These are phyloP conservation scores for Lentinula aciculospora DNA, from an alignment of 768 basidiomycete species.

Conservation along the genomic window DNA sequence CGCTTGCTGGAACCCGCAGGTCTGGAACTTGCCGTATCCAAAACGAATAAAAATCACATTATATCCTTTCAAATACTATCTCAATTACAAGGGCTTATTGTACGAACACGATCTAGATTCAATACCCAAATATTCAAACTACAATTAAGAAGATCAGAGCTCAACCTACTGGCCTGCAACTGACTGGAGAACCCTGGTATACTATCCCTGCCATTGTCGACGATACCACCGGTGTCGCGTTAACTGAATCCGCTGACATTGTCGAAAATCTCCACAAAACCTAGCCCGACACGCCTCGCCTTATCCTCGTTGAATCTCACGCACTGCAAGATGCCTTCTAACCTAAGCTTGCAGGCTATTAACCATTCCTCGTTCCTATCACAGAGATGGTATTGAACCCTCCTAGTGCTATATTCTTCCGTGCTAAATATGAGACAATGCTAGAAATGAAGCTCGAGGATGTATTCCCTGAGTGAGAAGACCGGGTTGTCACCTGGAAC, in stretches of 20 bases:
- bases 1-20: background rate
- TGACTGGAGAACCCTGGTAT: conserved; percentile 29
- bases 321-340: conserved; percentile 36
- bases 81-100: conserved; percentile 24
- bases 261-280: conserved; percentile 44
- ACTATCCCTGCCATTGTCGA: conserved; percentile 49
- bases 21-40: background rate
- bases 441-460: background rate
- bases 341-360: background rate
- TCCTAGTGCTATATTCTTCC: background rate
- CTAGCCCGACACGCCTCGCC: conserved; percentile 36
- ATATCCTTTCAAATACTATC: conserved; percentile 5
- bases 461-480: background rate
- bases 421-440: background rate
- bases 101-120: conserved; percentile 48
- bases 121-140: conserved; percentile 42
- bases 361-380: background rate
- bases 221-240: conserved; percentile 26
- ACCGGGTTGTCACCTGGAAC: background rate
- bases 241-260: conserved; percentile 41
- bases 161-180: conserved; percentile 23
- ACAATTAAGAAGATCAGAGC: conserved; percentile 28
- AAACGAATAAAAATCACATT: too few relatives aligned
- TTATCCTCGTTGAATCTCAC: conserved; percentile 31
- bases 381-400: background rate